Evolutionary conservation across 345 rosid genomes (phyloP), one percentile per base, ranked within the genome.

Genomic region (Pistacia integerrima): DNA sequence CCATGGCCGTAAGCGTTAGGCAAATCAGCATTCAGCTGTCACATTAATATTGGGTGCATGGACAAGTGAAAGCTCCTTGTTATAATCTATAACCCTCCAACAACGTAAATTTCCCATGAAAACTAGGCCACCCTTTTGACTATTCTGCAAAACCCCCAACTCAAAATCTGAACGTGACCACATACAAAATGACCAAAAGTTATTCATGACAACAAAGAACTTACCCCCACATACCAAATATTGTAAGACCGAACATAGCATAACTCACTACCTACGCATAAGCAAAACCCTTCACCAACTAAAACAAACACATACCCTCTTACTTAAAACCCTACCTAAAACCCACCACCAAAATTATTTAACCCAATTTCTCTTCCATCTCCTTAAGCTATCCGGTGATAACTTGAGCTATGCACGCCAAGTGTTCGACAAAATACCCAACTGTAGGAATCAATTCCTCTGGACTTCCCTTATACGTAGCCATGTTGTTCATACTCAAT

Each of bases 401-500:
- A 81, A 83, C 77, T 67, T 83, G 36, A 14, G 69, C 38, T 83
- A 83, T 67, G 85, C 85, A 16, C 77, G 61, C 80, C 78, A 57
- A 52, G 57, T 86, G 84, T 86, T 86, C 74, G 88, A 83, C 70
- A 66, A 54, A 77, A 81, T 83, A 44, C 84, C 85, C 73, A 51
- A 78, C 8, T n/a, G 82, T 49, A 75, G 69, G 30, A 75, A 17
- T 2, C 78, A 63, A 63, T 86, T 64, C 79, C 81, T 83, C 16
- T 84, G 82, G 78, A 78, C 83, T 72, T 79, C 82, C 8, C 76
- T 86, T 12, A 55, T 86, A 51, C 85, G 77, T 57, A 59, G 66
- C 75, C 80, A 83, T 58, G 86, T 83, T 28, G 33, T 52, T 64
- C 56, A 74, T 20, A 62, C 71, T 56, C 78, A 73, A 3, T 81